Percentiles rank a stretch among this genome's conserved stretches.
Conservation (phyloP, 2,329 filamentous ascomycete species). For the Aureobasidium mangrovei region DNA sequence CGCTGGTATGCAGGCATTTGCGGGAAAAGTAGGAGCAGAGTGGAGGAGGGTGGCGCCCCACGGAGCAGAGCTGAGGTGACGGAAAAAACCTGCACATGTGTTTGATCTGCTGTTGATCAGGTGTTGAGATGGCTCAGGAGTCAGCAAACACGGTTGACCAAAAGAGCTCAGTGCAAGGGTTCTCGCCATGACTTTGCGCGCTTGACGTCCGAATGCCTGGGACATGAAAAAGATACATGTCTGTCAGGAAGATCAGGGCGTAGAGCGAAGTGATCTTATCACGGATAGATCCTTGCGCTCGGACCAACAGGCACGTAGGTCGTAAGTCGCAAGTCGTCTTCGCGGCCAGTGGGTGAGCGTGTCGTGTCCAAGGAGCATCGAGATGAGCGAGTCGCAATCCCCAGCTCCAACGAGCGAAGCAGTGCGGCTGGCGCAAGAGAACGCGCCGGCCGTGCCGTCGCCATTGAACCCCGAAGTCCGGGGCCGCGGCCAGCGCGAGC, state of each 20-base stretch:
- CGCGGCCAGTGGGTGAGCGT: not conserved
- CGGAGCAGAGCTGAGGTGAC: slow-evolving; percentile 3
- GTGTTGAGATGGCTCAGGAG: not conserved
- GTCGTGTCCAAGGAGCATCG: not conserved
- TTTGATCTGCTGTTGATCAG: not conserved
- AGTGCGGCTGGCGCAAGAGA: slow-evolving; percentile 42
- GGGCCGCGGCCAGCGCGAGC: slow-evolving; percentile 44
- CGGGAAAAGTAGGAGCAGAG: slow-evolving; percentile 1
- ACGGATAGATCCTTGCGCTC: no score
- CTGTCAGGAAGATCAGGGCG: no score
- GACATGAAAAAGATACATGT: no score
- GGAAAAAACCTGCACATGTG: not conserved
- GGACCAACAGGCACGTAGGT: no score
- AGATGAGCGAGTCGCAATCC: slow-evolving; percentile 3
- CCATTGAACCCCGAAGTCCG: slow-evolving; percentile 60
- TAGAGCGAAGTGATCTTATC: no score
- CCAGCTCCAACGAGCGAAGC: slow-evolving; percentile 1
- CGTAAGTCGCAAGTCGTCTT: no score
- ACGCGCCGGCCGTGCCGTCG: slow-evolving; percentile 62
- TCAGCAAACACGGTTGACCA: not conserved
- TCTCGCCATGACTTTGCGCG: not conserved
- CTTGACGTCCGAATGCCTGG: no score
- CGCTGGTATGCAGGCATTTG: slow-evolving; percentile 4
- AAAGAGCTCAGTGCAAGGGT: not conserved
- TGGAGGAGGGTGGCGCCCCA: not conserved